Evolutionary conservation across 2,329 filamentous ascomycete genomes (phyloP), one percentile per base, ranked within the genome.

Genomic region (Coniochaeta sp.): DNA sequence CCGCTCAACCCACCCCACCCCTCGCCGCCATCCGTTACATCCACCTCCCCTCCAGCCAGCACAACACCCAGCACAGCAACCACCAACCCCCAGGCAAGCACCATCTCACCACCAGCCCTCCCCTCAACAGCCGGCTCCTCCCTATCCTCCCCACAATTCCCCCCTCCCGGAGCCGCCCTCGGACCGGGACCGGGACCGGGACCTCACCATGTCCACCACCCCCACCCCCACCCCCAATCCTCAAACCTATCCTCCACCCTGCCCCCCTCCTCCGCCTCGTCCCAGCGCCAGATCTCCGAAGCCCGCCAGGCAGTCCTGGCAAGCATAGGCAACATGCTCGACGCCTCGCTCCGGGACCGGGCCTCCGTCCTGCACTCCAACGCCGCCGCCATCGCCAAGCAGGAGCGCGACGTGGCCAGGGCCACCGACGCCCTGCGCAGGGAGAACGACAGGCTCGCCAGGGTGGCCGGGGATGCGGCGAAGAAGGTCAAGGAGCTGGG

Each of bases 401-500:
- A 93, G 76, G 87, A 90, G 73, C 78, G 80, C 58, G 85, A 88
- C 63, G 78, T 92, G 38, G 75, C 73, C 58, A 81, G 79, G 61
- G 85, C 86, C 62, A 86, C 86, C 6, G 81, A 78, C 1, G 81
- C 72, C 2, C 73, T 92, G 71, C 76, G 81, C 57, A 80, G 81
- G 65, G 87, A 91, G 70, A 87, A 82, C 58, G 84, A 87, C 63
- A 82, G 84, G 72, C 81, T 90, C 69, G 81, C 84, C 65, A 81
- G 81, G 65, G 78, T 90, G 66, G 85, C 86, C 6, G 82, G 83
- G 65, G 81, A 80, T 61, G 86, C 87, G 38, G 82, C 83, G 54
- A 80, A 81, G 64, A 81, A 81, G 68, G 76, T 93, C 62, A 93
- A 92, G 76, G 89, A 92, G 78, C 78, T 92, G 63, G 89, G 90